Base-by-base conservation (phyloP, 2,329 filamentous ascomycete genomes). In the Teratosphaeria gauchensis region DNA sequence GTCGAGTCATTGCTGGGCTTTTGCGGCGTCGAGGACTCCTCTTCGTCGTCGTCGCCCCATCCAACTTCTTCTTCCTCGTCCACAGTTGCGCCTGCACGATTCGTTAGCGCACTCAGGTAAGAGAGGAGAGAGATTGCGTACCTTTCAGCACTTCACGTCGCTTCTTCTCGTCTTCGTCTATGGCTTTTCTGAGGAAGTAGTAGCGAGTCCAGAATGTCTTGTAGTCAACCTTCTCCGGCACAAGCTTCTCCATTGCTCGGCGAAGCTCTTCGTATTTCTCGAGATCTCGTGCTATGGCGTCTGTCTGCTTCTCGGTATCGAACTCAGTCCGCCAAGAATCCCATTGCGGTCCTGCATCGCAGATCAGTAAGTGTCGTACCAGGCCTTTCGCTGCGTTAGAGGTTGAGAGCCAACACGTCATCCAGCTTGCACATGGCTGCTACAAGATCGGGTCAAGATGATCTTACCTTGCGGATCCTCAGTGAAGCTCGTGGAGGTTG, bases 141-240 rank as follows among this genome's bases (percentile, higher is more conserved):
- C 92, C 92, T 75, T 95, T 95, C 24, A 99, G 78, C 58, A 99
- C 81, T 73, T 99, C 94, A 66, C 88, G 86, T 72, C 94, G 82
- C 73, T 90, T 85, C 68, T 88, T 86, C 76, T 99, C 94, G 59
- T 96, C 92, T 30, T 89, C 92, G 77, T 97, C 92, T 63, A 99
- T 88, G 16, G 94, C 90, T 69, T 95, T 88, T 68, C 92, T 82
- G 63, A 97, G 77, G 78, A 96, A 99, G 73, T 97, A 97, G 75
- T 99, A 99, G 58, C 94, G 82, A 71, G 83, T 88, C 92, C 94
- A 99, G 72, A 99, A 99, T 56, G 88, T 83, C 56, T 79, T 82
- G 69, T 99, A 99, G 35, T 92, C 82, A n/a, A 96, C 89, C 66
- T 84, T 83, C 73, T 92, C 91, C 1, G 94, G 94, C n/a, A 99